Evolutionary conservation across 768 basidiomycete species (phyloP), one percentile per base, ranked within the genome.

Genomic region (Russula virescens): DNA sequence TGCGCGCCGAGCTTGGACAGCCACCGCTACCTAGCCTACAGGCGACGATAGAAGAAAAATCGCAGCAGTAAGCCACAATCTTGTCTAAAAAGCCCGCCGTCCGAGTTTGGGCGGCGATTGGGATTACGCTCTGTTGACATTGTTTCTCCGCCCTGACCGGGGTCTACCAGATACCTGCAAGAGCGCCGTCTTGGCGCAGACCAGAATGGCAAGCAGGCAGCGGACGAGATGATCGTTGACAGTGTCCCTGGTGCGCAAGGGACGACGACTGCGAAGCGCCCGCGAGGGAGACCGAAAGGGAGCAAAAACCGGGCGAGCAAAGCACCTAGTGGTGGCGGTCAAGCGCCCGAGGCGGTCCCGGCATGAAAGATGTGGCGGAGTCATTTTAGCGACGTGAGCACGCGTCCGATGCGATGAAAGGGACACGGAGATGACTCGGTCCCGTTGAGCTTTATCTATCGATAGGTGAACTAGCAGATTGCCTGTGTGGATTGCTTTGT

Each of bases 1-100:
- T 93, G 49, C 82, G 91, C 45, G 77, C 78, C 55, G 90, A 93
- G 70, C 83, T 93, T 8, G 91, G 89, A 0, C 86, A 92, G 67
- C 75, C 82, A 0, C 84, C 91, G 2, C 73, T 91, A 14, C 89
- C 89, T 2, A 85, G 80, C 68, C 68, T 93, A 49, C 89, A 92
- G 68, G 75, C 77, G 35, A 89, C 84, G 34, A 73, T 93, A 42
- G 90, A 93, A 50, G 91, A 91, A 69, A 89, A 80, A 71, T 74
- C 77, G 31, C 73, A 77, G 16, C 76, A 78, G 81, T 83, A 66
- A 80, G 76, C 81, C 63, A 55, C 21, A n/a, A n/a, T 34, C 43
- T 28, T 28, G 5, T 14, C 31, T 38, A 38, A 5, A 31, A 31
- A n/a, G n/a, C n/a, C 31, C 31, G 31, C 31, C 31, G 8, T 31